Evolutionary conservation across 2,329 filamentous ascomycete genomes (phyloP), one percentile per base, ranked within the genome.

Genomic region (Aspergillus alliaceus): DNA sequence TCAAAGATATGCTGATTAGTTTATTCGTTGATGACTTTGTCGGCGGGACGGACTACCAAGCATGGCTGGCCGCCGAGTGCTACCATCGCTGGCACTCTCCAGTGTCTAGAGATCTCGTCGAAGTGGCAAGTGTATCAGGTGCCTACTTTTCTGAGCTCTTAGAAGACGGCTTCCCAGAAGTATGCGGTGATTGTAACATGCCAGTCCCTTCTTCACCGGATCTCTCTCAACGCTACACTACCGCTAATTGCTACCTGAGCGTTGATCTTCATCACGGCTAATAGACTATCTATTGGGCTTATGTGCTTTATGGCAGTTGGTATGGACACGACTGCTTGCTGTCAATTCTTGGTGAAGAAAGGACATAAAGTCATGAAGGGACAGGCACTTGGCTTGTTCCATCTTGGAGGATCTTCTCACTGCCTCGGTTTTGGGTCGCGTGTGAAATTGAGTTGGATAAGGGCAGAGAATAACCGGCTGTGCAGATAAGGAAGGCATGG

Each of bases 301-400:
- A 82, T 90, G 77, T 84, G 81, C 0, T 86, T 90, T 62, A 75
- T 90, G 6, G 84, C 82, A 4, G 81, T 90, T 6, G 88, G 88
- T 6, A 90, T 90, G 88, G 85, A 84, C 51, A 88, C 91, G 73
- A 87, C 90, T 20, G 85, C 81, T 61, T 84, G 85, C 0, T 90
- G 87, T 65, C 86, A 90, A 53, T 84, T 89, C 48, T 86, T 82
- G 0, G 86, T 89, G 7, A 79, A 79, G 64, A 82, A 85, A 66
- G 87, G 86, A 0, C 80, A 90, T 68, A 78, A 81, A 46, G 69
- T 90, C 20, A 78, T 77, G 55, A 90, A 90, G 77, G 88, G 88
- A 1, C 81, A 90, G 2, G 75, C 90, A 76, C 77, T 84, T 31
- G 88, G 88, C 47, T 90, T 89, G 86, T 90, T 90, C 72, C 88